phyloP scores from a whole-genome alignment of 164 flowering plant species.

The Nymphaea thermarum region DNA sequence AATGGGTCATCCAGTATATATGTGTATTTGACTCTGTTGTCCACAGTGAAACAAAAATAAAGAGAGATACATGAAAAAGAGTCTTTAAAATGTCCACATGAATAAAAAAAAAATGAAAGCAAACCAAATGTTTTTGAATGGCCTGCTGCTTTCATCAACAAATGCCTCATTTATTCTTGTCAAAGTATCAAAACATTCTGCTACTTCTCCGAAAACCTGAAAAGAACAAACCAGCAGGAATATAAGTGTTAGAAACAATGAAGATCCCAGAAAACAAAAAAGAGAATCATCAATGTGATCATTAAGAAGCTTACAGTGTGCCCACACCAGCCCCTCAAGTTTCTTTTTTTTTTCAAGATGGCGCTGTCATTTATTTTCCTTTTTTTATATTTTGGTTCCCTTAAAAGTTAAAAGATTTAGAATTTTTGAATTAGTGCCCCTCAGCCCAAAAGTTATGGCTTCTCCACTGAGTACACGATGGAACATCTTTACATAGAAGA shows the following conservation, averaged over 20 bases:
- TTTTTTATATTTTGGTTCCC: too few species aligned
- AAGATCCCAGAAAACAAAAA: background rate
- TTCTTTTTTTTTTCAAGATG: too few species aligned
- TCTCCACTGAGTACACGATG: constrained; percentile 62
- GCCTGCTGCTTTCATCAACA: constrained; percentile 79
- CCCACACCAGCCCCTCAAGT: background rate
- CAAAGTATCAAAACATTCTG: constrained; percentile 80
- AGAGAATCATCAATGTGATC: background rate
- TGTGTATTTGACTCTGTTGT: constrained; percentile 75
- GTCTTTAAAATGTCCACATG: background rate
- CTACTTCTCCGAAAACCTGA: constrained; percentile 13
- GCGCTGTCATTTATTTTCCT: too few species aligned
- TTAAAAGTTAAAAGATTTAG: too few species aligned
- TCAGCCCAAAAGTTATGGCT: too few species aligned
- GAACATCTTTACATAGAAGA: constrained; percentile 54
- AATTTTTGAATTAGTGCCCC: too few species aligned
- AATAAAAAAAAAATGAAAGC: background rate
- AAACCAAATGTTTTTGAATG: constrained; percentile 78
- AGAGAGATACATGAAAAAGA: background rate
- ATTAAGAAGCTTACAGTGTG: constrained; percentile 61
- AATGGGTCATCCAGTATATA: constrained; percentile 90
- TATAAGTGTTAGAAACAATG: background rate
- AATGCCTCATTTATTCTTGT: constrained; percentile 85
- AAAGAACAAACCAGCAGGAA: too few species aligned
- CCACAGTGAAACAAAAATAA: background rate